Evolutionary conservation across 2,329 filamentous ascomycete species (phyloP).

Genomic region (Phialemonium atrogriseum): DNA sequence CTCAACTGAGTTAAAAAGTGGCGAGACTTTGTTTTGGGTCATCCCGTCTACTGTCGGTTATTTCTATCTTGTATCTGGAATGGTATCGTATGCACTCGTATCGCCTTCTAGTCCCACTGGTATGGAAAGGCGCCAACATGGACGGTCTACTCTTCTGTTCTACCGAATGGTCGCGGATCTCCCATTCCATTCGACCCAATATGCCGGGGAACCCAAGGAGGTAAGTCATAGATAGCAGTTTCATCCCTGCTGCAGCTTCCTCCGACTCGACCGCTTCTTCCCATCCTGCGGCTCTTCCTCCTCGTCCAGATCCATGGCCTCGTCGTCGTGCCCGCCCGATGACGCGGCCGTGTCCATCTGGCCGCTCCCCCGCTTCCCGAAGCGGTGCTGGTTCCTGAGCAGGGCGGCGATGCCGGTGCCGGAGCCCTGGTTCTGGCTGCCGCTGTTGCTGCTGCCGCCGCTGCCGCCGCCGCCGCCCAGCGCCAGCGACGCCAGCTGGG

Average conservation of each 20-base stretch:
- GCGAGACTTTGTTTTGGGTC: too few species aligned
- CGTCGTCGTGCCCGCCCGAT: constrained; percentile 9
- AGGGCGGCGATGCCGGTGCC: background rate
- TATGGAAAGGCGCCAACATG: too few species aligned
- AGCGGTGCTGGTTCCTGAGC: background rate
- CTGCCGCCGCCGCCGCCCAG: constrained; percentile 5
- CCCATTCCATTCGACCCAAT: too few species aligned
- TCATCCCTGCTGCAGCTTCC: constrained; percentile 37
- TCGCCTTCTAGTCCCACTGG: too few species aligned
- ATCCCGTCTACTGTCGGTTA: too few species aligned
- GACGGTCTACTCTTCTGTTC: too few species aligned
- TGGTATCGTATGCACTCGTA: too few species aligned
- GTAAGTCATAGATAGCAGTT: too few species aligned
- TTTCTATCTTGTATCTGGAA: too few species aligned
- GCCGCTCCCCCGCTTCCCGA: constrained; percentile 23
- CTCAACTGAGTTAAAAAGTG: too few species aligned
- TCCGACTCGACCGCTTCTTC: constrained; percentile 42
- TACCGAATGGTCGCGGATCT: too few species aligned
- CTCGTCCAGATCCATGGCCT: constrained; percentile 45
- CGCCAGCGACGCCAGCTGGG: constrained; percentile 11
- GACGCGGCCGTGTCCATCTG: constrained; percentile 10
- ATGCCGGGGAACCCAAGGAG: too few species aligned
- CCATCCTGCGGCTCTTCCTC: constrained; percentile 39
- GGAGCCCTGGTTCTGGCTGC: constrained; percentile 1
- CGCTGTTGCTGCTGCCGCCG: constrained; percentile 4